Conservation (phyloP, 345 rosid species). For the Linum trigynum region DNA sequence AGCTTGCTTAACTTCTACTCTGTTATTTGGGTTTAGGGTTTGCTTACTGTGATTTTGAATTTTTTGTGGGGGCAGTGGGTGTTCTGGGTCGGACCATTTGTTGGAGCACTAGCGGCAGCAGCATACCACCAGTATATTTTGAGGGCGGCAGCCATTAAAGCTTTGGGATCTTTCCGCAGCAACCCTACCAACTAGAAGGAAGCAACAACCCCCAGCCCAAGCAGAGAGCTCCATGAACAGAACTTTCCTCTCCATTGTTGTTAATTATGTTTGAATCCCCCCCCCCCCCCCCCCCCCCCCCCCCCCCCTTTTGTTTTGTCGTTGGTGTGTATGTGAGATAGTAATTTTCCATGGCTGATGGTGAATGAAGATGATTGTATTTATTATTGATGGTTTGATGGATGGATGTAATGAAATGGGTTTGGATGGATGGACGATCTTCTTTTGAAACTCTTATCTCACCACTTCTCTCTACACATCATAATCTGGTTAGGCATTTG, state of each 20-base stretch:
- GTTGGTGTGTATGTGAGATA: too few relatives aligned
- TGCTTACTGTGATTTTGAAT: not conserved
- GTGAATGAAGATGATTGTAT: not conserved
- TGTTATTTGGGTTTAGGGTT: not conserved
- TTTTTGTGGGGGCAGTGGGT: not conserved
- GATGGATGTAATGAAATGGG: not conserved
- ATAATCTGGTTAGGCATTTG: too few relatives aligned
- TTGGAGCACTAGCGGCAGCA: conserved; percentile 5
- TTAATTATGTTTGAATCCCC: not conserved
- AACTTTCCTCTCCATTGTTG: not conserved
- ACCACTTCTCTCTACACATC: too few relatives aligned
- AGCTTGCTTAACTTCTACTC: not conserved
- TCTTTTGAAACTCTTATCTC: too few relatives aligned
- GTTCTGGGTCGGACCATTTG: conserved; percentile 5
- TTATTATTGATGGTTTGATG: not conserved
- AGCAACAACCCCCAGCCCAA: not conserved
- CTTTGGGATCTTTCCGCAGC: conserved; percentile 8
- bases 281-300: not conserved
- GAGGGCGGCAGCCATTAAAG: conserved; percentile 6
- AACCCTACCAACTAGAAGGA: conserved; percentile 1
- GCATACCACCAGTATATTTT: conserved; percentile 4
- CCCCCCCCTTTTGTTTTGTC: not conserved
- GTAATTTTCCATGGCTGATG: not conserved
- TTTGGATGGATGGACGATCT: too few relatives aligned
- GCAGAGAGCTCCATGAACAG: not conserved